Conservation (phyloP, 148 eudicot genomes). For the Agrostemma githago region DNA sequence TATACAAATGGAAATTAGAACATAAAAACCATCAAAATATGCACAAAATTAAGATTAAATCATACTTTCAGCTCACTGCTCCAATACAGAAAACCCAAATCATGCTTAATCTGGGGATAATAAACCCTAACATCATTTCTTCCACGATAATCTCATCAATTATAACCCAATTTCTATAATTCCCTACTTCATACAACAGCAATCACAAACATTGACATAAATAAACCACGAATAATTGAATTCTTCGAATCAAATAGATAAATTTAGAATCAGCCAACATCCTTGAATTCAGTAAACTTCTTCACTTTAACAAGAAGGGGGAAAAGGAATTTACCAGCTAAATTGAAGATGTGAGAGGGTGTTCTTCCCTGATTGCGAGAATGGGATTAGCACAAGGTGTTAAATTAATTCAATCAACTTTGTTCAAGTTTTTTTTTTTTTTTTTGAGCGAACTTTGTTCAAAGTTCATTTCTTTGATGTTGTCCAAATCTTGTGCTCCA, state of each 20-base stretch:
- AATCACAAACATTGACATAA: neutral
- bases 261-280: neutral
- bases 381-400: too few species aligned
- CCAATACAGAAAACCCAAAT: neutral
- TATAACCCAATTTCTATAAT: neutral
- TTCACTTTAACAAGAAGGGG: neutral
- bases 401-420: too few species aligned
- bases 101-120: neutral
- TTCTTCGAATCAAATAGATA: neutral
- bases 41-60: neutral
- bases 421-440: too few species aligned
- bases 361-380: neutral
- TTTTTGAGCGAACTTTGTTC: too few species aligned
- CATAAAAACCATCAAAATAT: neutral
- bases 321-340: neutral
- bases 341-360: neutral
- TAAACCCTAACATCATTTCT: neutral
- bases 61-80: neutral
- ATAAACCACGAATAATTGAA: neutral
- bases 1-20: neutral
- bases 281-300: neutral
- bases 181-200: neutral
- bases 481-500: too few species aligned
- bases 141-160: too few species aligned
- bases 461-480: too few species aligned